Percentiles rank a stretch among this genome's conserved stretches.
Evolutionary conservation across 2,329 filamentous ascomycete genomes (phyloP).

Genomic region (Penicillium occitanis): DNA sequence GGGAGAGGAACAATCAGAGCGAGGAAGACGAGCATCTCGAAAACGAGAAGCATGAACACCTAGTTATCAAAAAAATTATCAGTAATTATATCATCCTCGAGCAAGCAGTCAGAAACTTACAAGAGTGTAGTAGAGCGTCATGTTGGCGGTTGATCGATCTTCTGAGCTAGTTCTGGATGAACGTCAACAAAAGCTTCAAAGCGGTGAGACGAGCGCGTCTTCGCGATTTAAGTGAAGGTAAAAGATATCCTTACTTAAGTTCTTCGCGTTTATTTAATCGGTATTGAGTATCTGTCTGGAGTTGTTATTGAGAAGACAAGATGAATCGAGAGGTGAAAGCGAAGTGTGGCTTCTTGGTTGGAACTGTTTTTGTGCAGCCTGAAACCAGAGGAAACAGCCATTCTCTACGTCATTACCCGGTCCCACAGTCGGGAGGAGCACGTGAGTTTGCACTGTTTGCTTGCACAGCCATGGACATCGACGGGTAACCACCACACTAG

Average conservation of each 20-base stretch:
- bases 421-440: neutral
- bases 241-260: neutral
- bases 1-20: conserved; percentile 72
- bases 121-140: conserved; percentile 70
- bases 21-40: conserved; percentile 53
- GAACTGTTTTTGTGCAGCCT: conserved; percentile 19
- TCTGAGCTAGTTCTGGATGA: conserved; percentile 13
- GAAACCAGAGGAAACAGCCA: conserved; percentile 2
- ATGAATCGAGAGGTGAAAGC: neutral
- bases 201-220: neutral
- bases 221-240: neutral
- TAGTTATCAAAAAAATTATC: conserved; percentile 28
- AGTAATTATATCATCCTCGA: neutral
- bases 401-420: conserved; percentile 20
- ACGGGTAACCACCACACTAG: neutral
- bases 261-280: neutral
- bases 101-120: conserved; percentile 45
- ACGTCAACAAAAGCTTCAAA: conserved; percentile 17
- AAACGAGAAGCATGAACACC: conserved; percentile 52
- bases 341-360: conserved; percentile 18
- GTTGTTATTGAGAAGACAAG: neutral
- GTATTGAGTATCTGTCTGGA: neutral
- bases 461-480: neutral
- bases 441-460: conserved; percentile 21
- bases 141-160: conserved; percentile 42